phyloP scores from a whole-genome alignment of 257 asterid species.

The Eustoma russellianum region DNA sequence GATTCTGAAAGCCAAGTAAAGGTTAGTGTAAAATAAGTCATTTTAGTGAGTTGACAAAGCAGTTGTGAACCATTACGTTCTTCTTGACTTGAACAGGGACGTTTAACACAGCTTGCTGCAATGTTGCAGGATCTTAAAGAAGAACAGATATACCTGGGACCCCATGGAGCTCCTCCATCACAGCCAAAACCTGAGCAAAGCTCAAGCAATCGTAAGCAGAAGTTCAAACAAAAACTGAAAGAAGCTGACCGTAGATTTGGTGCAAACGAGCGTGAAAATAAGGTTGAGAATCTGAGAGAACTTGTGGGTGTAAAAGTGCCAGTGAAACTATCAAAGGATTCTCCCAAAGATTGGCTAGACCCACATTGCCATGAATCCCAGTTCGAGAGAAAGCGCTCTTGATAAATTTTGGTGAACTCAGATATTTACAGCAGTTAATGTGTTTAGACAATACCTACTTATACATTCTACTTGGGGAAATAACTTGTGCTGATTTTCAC shows the following conservation, averaged over 20 bases:
- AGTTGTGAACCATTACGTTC: too few relatives aligned
- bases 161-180: constrained; percentile 93
- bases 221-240: constrained; percentile 64
- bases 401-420: not conserved
- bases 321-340: constrained; percentile 21
- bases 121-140: constrained; percentile 43
- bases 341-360: constrained; percentile 74
- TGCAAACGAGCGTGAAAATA: constrained; percentile 69
- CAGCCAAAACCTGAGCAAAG: constrained; percentile 56
- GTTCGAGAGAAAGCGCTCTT: constrained; percentile 48
- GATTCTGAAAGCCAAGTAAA: constrained; percentile 36
- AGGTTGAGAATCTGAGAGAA: constrained; percentile 67
- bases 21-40: constrained; percentile 26
- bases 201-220: constrained; percentile 54
- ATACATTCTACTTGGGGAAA: not conserved
- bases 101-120: constrained; percentile 1
- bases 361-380: constrained; percentile 87
- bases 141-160: constrained; percentile 80
- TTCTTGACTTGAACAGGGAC: too few relatives aligned
- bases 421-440: not conserved
- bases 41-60: not conserved
- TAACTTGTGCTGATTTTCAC: not conserved
- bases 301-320: constrained; percentile 66
- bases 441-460: not conserved
- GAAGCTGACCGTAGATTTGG: constrained; percentile 60